Percentiles rank a stretch among this genome's conserved stretches.
phyloP scores from a whole-genome alignment of 345 rosid species.

The Eutrema yunnanense region DNA sequence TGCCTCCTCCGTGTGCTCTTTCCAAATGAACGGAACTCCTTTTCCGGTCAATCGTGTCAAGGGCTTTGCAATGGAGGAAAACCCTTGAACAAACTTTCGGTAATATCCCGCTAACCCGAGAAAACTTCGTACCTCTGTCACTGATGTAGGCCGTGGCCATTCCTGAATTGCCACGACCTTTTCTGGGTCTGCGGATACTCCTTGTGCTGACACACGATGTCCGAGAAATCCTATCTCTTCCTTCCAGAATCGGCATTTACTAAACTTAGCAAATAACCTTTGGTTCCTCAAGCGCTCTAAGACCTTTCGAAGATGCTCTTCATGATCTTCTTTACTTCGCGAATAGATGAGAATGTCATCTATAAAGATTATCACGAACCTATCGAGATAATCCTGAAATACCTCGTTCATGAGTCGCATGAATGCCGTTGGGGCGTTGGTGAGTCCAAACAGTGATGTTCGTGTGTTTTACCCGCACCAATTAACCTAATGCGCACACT shows the following conservation, averaged over 20 bases:
- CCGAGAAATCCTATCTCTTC: background rate
- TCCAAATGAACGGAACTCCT: too few relatives aligned
- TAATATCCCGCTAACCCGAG: background rate
- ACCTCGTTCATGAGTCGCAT: background rate
- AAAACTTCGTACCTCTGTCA: background rate
- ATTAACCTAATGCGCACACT: too few relatives aligned
- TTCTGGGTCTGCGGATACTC: background rate
- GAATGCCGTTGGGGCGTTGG: background rate
- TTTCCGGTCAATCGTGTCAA: background rate
- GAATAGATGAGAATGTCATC: background rate
- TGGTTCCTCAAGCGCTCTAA: background rate
- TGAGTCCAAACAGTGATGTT: too few relatives aligned
- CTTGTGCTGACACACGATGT: background rate
- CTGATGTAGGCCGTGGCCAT: background rate
- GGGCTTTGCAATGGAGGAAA: background rate
- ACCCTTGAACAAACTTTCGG: background rate
- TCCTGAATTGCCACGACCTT: background rate
- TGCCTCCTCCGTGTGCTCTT: too few relatives aligned
- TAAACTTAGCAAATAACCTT: background rate
- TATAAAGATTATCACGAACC: background rate
- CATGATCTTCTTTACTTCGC: background rate
- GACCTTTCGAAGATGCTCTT: background rate
- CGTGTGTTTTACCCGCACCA: too few relatives aligned
- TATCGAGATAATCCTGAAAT: too few relatives aligned
- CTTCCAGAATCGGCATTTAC: background rate